Evolutionary conservation across 169 alveolate species (phyloP).

Genomic region (Plasmodium fragile): DNA sequence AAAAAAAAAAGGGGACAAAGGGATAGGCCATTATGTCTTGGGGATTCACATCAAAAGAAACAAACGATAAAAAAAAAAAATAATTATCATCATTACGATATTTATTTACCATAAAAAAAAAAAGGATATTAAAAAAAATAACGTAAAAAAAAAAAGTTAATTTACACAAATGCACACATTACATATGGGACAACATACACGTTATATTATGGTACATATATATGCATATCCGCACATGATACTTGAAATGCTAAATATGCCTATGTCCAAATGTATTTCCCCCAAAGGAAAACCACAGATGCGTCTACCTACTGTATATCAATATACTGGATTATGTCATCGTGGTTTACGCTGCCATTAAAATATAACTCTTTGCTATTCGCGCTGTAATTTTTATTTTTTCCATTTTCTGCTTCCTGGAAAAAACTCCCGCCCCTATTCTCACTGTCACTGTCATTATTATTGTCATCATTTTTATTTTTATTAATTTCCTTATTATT

Average conservation of each 20-base stretch:
- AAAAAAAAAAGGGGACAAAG: neutral
- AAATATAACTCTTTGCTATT: constrained; percentile 3
- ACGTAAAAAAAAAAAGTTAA: constrained; percentile 11
- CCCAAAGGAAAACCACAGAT: constrained; percentile 6
- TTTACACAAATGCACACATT: neutral
- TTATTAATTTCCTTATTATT: neutral
- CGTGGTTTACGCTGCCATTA: constrained; percentile 40
- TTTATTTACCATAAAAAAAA: neutral
- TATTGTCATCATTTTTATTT: neutral
- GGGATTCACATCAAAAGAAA: neutral
- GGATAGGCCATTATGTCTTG: neutral
- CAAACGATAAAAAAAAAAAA: neutral
- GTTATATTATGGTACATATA: neutral
- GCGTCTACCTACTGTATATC: constrained; percentile 28
- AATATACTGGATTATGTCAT: constrained; percentile 51
- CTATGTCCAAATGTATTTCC: neutral
- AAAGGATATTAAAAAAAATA: neutral
- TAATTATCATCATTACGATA: neutral
- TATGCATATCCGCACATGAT: neutral
- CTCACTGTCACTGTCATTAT: neutral
- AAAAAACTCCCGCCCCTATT: neutral
- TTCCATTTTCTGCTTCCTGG: neutral
- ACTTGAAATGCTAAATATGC: neutral
- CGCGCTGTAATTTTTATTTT: neutral
- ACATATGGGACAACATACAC: neutral